A percentile compares a stretch with the other conserved stretches of the same genome.
phyloP scores from a whole-genome alignment of 1,139 yeast species.

The Nakaseomyces kungkrabaensis region DNA sequence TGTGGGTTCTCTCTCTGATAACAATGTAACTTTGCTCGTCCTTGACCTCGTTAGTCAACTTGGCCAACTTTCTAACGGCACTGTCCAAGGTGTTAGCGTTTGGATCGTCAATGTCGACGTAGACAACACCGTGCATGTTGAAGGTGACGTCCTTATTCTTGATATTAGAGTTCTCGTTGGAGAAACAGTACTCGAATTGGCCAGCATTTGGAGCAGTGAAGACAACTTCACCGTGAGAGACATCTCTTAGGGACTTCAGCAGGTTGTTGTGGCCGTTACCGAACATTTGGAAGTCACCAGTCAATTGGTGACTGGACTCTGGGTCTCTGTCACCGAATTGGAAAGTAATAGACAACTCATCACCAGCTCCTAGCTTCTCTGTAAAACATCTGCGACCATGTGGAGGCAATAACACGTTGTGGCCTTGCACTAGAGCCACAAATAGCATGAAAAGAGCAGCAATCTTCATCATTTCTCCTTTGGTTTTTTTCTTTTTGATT shows the following conservation, averaged over 20 bases:
- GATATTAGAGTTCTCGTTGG: constrained; percentile 67
- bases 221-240: constrained; percentile 74
- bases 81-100: constrained; percentile 75
- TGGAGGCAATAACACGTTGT: constrained; percentile 76
- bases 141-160: constrained; percentile 87
- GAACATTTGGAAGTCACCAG: constrained; percentile 57
- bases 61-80: constrained; percentile 68
- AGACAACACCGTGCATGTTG: constrained; percentile 88
- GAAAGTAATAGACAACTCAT: constrained; percentile 79
- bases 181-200: constrained; percentile 80
- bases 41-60: constrained; percentile 74
- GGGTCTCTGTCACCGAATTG: constrained; percentile 93
- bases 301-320: constrained; percentile 62
- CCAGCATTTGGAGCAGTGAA: constrained; percentile 60
- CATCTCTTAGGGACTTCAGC: constrained; percentile 39
- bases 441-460: not conserved
- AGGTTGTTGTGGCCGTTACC: constrained; percentile 21
- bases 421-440: constrained; percentile 38
- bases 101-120: constrained; percentile 77
- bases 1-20: constrained; percentile 92
- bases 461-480: not conserved
- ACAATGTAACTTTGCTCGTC: constrained; percentile 91
- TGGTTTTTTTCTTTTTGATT: not conserved
- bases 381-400: constrained; percentile 82
- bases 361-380: constrained; percentile 72